These are phyloP conservation scores for Zarea fungicola DNA, from an alignment of 2,329 filamentous ascomycete genomes.

Conservation along the genomic window DNA sequence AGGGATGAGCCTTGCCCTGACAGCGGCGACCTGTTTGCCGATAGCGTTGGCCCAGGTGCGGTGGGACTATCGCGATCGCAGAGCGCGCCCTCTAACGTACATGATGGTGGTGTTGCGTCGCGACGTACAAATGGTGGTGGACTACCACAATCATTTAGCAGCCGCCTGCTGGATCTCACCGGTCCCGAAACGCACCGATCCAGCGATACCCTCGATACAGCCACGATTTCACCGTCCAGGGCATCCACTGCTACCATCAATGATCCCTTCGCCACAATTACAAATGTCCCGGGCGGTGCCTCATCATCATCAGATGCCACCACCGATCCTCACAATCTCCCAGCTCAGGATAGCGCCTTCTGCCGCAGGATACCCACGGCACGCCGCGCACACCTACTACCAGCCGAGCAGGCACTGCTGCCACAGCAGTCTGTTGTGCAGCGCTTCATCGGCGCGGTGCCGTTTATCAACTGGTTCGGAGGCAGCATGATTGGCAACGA, in stretches of 20 bases:
- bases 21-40: conserved; percentile 8
- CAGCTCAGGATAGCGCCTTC: conserved; percentile 37
- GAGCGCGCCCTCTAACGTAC: conserved; percentile 30
- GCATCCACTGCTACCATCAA: conserved; percentile 43
- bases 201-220: conserved; percentile 53
- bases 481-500: conserved; percentile 69
- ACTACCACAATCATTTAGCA: conserved; percentile 31
- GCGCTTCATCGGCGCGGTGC: conserved; percentile 59
- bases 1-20: conserved; percentile 60
- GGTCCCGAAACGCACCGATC: conserved; percentile 44
- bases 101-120: conserved; percentile 24
- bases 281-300: conserved; percentile 11
- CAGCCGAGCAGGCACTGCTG: conserved; percentile 64
- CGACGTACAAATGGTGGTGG: conserved; percentile 21
- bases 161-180: conserved; percentile 33
- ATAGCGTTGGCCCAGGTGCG: conserved; percentile 31
- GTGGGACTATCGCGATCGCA: conserved; percentile 28
- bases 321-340: conserved; percentile 25
- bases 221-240: conserved; percentile 41
- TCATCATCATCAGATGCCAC: conserved; percentile 14
- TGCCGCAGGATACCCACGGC: conserved; percentile 63
- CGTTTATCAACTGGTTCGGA: conserved; percentile 67
- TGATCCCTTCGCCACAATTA: conserved; percentile 20
- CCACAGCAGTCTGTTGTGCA: conserved; percentile 63
- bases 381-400: conserved; percentile 58